Evolutionary conservation across 2,329 filamentous ascomycete species (phyloP).

Genomic region (Arthrinium phaeospermum): DNA sequence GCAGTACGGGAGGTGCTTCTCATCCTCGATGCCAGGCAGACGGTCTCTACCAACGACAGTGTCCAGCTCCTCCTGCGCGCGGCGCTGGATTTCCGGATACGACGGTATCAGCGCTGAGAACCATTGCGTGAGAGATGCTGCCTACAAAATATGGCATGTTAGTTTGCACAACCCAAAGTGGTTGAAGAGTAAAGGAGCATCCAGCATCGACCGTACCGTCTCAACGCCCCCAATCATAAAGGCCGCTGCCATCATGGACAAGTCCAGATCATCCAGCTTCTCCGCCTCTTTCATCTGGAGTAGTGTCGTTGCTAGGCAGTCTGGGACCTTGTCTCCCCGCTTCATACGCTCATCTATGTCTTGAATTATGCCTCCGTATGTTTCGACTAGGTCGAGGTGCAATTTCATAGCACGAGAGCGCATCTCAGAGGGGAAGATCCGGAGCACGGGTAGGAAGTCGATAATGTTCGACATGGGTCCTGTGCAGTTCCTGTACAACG

Average conservation of each 20-base stretch:
- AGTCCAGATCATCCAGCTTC: conserved; percentile 23
- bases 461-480: conserved; percentile 25
- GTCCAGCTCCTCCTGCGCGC: conserved; percentile 23
- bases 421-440: conserved; percentile 12
- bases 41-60: conserved; percentile 29
- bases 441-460: conserved; percentile 25
- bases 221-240: conserved; percentile 27
- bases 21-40: conserved; percentile 20
- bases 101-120: conserved; percentile 20
- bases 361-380: conserved; percentile 25
- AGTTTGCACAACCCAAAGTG: background rate
- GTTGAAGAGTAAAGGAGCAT: background rate
- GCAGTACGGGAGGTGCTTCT: conserved; percentile 20
- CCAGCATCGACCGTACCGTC: conserved; percentile 27
- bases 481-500: conserved; percentile 20
- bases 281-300: conserved; percentile 20
- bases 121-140: conserved; percentile 23
- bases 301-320: conserved; percentile 22
- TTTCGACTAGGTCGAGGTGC: conserved; percentile 21
- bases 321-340: conserved; percentile 16
- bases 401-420: conserved; percentile 19
- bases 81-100: conserved; percentile 20
- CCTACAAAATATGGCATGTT: background rate
- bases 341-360: conserved; percentile 20
- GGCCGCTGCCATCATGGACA: conserved; percentile 23